Evolutionary conservation across 208 protist genomes (phyloP), one percentile per base, ranked within the genome.

Genomic region (Trypanosoma lewisi): DNA sequence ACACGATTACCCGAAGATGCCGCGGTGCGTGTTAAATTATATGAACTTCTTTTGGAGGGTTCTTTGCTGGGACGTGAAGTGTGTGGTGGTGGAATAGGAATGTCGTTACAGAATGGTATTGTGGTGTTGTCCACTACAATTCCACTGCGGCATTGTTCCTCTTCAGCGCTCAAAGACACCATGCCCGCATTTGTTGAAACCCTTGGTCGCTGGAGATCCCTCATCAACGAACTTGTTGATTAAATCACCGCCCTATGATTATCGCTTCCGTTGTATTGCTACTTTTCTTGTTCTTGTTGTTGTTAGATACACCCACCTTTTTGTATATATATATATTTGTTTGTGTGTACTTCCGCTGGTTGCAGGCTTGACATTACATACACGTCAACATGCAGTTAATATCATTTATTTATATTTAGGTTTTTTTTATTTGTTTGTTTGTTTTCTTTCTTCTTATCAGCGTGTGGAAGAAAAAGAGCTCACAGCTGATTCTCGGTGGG

Each of bases 11-110:
- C 87, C 0, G 16, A 67, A 1, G 69, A 89, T 31, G 41, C 63
- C 0, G 61, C 50, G 48, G 66, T 91, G 28, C 78, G 77, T 31
- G 68, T 71, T 27, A 87, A 91, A 67, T 62, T 94, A 33, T 89
- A 91, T 60, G 82, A 94, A 60, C 57, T 87, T n/a, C 73, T 91
- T 1, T 61, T 94, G 23, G 81, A 94, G 41, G 83, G 87, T 30
- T 78, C 82, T 11, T 62, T 94, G 45, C 77, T 94, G 5, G 77
- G 87, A 8, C 82, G 87, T 17, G 87, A 94, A 56, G 85, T 94
- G 12, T 88, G 83, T 45, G 87, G 87, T 34, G 87, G 87, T 54
- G 84, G 87, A 14, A 73, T 91, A 30, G 83, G 84, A 1, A 45
- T 91, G 17, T 90, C 80, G 2, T 58, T 77, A 39, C 65, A 76